A percentile compares a stretch with the other conserved stretches of the same genome.
Conservation (phyloP, 2,329 filamentous ascomycete species). For the Coleophoma eucalyptorum region DNA sequence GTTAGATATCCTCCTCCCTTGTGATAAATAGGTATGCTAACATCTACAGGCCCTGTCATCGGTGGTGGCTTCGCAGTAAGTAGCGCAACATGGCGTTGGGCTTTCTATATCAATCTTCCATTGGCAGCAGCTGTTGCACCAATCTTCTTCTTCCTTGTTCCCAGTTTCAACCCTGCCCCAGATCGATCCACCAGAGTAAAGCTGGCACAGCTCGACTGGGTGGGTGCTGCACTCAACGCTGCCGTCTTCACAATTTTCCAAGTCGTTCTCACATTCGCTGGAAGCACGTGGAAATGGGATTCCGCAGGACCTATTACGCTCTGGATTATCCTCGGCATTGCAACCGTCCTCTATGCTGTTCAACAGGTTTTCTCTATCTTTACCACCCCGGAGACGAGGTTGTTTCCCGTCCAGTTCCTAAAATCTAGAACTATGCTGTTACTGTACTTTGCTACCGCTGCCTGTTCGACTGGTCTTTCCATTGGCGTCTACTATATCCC, state of each 20-base stretch:
- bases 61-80: conserved; percentile 26
- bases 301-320: conserved; percentile 11
- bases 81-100: conserved; percentile 27
- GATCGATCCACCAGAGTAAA: conserved; percentile 3
- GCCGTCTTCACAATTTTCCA: conserved; percentile 18
- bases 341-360: conserved; percentile 7
- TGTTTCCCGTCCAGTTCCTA: conserved; percentile 18
- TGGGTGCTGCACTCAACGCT: conserved; percentile 28
- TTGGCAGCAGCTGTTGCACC: conserved; percentile 25
- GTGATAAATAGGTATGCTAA: too few species aligned
- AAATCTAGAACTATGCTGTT: conserved; percentile 13
- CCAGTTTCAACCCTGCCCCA: conserved; percentile 3
- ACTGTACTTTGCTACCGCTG: conserved; percentile 38
- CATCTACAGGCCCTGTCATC: conserved; percentile 11
- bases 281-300: conserved; percentile 20
- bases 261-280: conserved; percentile 23
- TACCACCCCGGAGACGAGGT: conserved; percentile 10
- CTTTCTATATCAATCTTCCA: conserved; percentile 20
- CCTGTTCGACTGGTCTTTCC: conserved; percentile 43
- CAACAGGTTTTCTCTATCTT: conserved; percentile 16
- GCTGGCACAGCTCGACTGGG: conserved; percentile 24
- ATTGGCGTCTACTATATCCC: conserved; percentile 36
- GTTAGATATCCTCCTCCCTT: too few species aligned
- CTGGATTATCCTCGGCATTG: conserved; percentile 38
- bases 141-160: conserved; percentile 17